phyloP scores from a whole-genome alignment of 2,329 filamentous ascomycete species.

The Chalaropsis ovoidea region DNA sequence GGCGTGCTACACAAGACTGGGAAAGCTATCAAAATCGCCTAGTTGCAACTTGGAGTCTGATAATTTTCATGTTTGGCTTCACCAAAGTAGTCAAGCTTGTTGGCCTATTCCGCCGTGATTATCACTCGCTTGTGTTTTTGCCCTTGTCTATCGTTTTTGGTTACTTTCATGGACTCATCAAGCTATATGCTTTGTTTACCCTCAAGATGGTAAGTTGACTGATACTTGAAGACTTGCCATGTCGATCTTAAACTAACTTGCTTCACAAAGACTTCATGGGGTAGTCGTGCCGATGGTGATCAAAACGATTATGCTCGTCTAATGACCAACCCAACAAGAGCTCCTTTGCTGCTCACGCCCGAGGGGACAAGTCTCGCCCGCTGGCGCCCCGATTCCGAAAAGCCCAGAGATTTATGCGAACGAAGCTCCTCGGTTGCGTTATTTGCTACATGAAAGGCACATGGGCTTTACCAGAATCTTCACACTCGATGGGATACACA shows the following conservation, averaged over 20 bases:
- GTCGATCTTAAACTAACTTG: background rate
- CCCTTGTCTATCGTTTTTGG: conserved; percentile 84
- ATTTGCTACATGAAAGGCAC: background rate
- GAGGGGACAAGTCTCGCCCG: conserved; percentile 38
- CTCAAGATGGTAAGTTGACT: conserved; percentile 63
- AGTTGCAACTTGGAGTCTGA: conserved; percentile 51
- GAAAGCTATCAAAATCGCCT: conserved; percentile 40
- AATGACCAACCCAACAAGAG: conserved; percentile 37
- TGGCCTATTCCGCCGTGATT: conserved; percentile 75
- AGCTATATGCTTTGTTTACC: conserved; percentile 76
- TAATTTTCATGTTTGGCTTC: conserved; percentile 65
- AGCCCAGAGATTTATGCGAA: conserved; percentile 30
- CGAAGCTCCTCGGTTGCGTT: conserved; percentile 4
- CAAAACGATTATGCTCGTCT: conserved; percentile 66
- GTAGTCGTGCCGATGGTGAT: conserved; percentile 84
- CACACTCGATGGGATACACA: background rate
- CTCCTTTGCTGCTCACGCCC: conserved; percentile 34
- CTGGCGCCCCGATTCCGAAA: conserved; percentile 40
- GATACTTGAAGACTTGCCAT: background rate
- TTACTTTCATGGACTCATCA: conserved; percentile 86
- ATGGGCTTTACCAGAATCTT: background rate
- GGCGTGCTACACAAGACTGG: conserved; percentile 57
- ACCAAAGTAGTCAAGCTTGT: conserved; percentile 87
- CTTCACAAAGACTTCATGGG: conserved; percentile 74
- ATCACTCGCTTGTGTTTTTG: conserved; percentile 66